phyloP scores from a whole-genome alignment of 2,329 filamentous ascomycete species.

The Fusarium sarcochroum region DNA sequence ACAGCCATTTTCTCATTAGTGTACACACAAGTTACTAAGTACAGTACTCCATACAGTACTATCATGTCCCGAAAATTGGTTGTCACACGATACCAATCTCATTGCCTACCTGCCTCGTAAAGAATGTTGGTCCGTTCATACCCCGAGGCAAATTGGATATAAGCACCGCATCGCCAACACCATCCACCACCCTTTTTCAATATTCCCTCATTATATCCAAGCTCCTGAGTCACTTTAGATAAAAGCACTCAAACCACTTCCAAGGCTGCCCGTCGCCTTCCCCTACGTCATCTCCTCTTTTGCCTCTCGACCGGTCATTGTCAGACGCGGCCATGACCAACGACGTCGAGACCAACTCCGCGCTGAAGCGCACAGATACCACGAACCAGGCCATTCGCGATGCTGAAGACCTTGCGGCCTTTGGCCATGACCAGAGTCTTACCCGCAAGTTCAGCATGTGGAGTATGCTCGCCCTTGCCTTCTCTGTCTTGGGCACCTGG shows the following conservation, averaged over 20 bases:
- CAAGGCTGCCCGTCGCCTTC: constrained; percentile 45
- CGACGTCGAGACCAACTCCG: constrained; percentile 45
- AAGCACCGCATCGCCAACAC: constrained; percentile 25
- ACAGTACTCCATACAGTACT: constrained; percentile 28
- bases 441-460: constrained; percentile 65
- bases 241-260: background rate
- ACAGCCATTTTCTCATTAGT: constrained; percentile 4
- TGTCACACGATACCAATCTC: constrained; percentile 32
- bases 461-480: constrained; percentile 71
- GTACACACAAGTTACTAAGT: constrained; percentile 10
- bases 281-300: constrained; percentile 19
- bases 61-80: constrained; percentile 9
- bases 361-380: constrained; percentile 42
- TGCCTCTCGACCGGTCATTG: constrained; percentile 38
- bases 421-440: constrained; percentile 58
- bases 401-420: constrained; percentile 57
- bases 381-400: constrained; percentile 53
- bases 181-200: background rate
- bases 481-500: constrained; percentile 71
- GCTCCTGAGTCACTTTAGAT: background rate
- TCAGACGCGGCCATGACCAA: constrained; percentile 46
- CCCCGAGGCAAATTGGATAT: constrained; percentile 29
- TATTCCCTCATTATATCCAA: background rate
- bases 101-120: constrained; percentile 9
- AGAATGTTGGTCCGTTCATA: constrained; percentile 29